A percentile compares a stretch with the other conserved stretches of the same genome.
Conservation (phyloP, 2,329 filamentous ascomycete species). For the Pseudogymnoascus verrucosus region DNA sequence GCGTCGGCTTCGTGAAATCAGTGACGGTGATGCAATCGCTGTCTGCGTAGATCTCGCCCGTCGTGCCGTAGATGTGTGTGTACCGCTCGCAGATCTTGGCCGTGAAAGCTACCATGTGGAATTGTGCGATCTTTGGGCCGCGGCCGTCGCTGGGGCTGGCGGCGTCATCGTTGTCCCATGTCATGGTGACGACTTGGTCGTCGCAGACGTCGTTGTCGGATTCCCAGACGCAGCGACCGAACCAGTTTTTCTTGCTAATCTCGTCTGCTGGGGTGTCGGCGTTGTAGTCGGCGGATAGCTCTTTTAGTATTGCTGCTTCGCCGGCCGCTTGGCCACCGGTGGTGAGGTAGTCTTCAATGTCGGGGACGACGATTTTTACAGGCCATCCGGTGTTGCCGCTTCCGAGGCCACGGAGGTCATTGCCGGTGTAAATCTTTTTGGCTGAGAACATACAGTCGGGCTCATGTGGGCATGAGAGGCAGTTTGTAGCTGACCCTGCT, state of each 20-base stretch:
- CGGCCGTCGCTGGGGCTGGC: constrained; percentile 25
- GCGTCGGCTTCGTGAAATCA: constrained; percentile 52
- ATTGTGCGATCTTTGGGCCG: constrained; percentile 73
- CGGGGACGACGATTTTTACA: constrained; percentile 78
- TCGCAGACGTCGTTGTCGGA: constrained; percentile 89
- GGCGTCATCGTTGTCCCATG: constrained; percentile 65
- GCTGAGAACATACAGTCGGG: constrained; percentile 76
- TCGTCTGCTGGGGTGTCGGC: constrained; percentile 39
- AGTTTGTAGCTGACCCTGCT: constrained; percentile 77
- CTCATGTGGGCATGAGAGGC: constrained; percentile 70
- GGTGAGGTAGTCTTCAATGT: constrained; percentile 70
- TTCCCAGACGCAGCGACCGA: constrained; percentile 92
- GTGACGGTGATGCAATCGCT: constrained; percentile 68
- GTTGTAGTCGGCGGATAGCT: constrained; percentile 44
- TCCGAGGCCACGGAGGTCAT: constrained; percentile 50
- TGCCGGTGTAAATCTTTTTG: constrained; percentile 70
- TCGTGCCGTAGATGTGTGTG: constrained; percentile 76
- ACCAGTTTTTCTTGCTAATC: constrained; percentile 59
- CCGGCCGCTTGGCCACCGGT: constrained; percentile 40
- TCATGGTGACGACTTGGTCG: constrained; percentile 81
- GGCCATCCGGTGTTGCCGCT: constrained; percentile 70
- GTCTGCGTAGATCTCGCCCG: constrained; percentile 82
- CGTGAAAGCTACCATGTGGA: constrained; percentile 93
- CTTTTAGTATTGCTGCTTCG: constrained; percentile 32
- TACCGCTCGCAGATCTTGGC: constrained; percentile 79